phyloP scores from a whole-genome alignment of 169 alveolate genomes.

The Plasmodium malariae region DNA sequence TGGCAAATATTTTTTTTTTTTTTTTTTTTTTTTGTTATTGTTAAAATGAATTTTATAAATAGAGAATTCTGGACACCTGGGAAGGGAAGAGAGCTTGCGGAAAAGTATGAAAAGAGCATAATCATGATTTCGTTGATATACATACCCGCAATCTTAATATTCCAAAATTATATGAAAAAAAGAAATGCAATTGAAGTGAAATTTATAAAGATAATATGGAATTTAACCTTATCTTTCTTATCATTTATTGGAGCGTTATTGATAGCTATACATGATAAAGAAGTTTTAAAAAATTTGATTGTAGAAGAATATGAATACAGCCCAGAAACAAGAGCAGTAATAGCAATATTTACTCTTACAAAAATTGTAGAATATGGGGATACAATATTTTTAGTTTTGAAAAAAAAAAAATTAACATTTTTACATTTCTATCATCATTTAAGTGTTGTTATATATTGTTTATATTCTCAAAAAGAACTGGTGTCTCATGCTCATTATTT shows the following conservation, averaged over 20 bases:
- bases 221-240: conserved; percentile 25
- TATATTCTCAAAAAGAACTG: conserved; percentile 80
- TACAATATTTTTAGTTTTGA: conserved; percentile 77
- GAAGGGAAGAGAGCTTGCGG: conserved; percentile 80
- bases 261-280: conserved; percentile 28
- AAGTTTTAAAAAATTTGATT: conserved; percentile 29
- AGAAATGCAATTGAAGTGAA: conserved; percentile 57
- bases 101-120: conserved; percentile 36
- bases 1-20: not conserved
- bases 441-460: conserved; percentile 83
- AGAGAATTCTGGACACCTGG: conserved; percentile 68
- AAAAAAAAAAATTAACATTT: conserved; percentile 81
- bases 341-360: conserved; percentile 80
- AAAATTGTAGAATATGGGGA: conserved; percentile 85
- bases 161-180: conserved; percentile 75
- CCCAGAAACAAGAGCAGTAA: conserved; percentile 80
- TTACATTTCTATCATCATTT: conserved; percentile 84
- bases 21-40: not conserved
- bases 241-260: conserved; percentile 41
- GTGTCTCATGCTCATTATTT: conserved; percentile 84
- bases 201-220: conserved; percentile 37
- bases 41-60: conserved; percentile 2
- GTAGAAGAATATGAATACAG: conserved; percentile 66
- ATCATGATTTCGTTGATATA: conserved; percentile 72
- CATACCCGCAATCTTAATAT: conserved; percentile 72